These are phyloP conservation scores for Chaetomiaceae sp. DNA, from an alignment of 2,329 filamentous ascomycete species.

Conservation along the genomic window DNA sequence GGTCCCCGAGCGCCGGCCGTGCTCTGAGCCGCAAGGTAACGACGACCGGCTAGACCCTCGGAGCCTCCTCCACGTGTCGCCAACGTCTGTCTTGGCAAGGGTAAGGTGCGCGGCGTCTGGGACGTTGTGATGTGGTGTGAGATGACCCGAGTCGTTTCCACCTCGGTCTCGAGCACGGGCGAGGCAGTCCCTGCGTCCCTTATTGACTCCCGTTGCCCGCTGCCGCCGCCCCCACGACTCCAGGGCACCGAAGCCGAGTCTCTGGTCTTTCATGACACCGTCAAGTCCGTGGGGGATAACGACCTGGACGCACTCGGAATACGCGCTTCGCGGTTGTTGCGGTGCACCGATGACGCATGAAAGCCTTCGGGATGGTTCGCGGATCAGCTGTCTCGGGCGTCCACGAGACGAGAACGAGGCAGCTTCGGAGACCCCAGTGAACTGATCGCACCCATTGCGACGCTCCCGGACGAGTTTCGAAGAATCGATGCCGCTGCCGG, in stretches of 20 bases:
- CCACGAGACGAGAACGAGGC: too few relatives aligned
- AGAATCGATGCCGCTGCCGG: too few relatives aligned
- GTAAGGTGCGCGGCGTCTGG: background rate
- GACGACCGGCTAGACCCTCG: background rate
- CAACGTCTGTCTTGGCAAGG: background rate
- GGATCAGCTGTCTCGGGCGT: too few relatives aligned
- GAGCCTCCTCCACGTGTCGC: background rate
- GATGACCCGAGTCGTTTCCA: background rate
- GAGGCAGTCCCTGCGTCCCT: background rate
- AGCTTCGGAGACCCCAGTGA: too few relatives aligned
- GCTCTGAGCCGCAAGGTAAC: constrained; percentile 9
- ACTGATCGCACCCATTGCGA: too few relatives aligned
- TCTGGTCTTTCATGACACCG: background rate
- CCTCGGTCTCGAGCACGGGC: background rate
- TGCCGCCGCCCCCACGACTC: background rate
- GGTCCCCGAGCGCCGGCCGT: background rate
- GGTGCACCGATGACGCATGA: too few relatives aligned
- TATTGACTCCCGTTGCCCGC: background rate
- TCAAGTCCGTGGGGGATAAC: too few relatives aligned
- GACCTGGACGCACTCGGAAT: too few relatives aligned
- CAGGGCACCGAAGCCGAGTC: background rate
- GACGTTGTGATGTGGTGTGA: background rate
- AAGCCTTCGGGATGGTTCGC: too few relatives aligned
- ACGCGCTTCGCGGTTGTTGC: too few relatives aligned
- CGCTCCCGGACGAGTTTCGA: too few relatives aligned